Evolutionary conservation across 495 filamentous ascomycete species (phyloP).

Genomic region (Xanthoparmelia taractica): DNA sequence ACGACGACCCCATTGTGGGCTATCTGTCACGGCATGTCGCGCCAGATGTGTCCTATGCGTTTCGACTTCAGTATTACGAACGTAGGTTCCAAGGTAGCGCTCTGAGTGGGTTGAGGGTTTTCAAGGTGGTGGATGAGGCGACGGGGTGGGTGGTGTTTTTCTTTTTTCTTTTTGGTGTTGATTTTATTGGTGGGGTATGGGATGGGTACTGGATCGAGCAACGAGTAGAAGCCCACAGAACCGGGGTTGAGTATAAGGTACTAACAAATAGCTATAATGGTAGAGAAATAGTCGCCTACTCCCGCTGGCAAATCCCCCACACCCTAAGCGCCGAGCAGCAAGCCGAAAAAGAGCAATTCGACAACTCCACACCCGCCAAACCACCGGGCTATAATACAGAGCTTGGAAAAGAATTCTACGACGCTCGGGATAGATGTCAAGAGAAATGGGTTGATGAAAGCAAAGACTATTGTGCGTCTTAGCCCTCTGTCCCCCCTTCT

Average conservation of each 20-base stretch:
- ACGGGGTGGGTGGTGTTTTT: neutral
- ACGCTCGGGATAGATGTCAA: neutral
- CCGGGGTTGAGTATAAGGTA: too few relatives aligned
- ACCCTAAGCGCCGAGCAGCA: neutral
- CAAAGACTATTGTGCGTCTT: neutral
- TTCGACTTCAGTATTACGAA: neutral
- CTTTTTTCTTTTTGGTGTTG: too few relatives aligned
- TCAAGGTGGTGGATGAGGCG: neutral
- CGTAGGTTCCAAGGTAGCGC: neutral
- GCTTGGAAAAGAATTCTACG: neutral
- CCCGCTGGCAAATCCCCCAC: neutral
- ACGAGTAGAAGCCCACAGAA: too few relatives aligned
- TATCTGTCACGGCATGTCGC: neutral
- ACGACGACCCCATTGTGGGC: neutral
- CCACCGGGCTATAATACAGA: neutral
- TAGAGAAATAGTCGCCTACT: neutral
- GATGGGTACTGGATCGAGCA: too few relatives aligned
- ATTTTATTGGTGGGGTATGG: too few relatives aligned
- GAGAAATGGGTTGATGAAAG: constrained; percentile 1
- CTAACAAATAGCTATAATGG: neutral
- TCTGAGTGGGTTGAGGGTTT: neutral
- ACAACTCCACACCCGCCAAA: neutral
- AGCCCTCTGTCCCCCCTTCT: too few relatives aligned
- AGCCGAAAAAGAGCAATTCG: neutral
- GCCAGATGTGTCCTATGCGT: neutral